These are phyloP conservation scores for Neoscytalidium dimidiatum DNA, from an alignment of 2,329 filamentous ascomycete genomes.

Conservation along the genomic window DNA sequence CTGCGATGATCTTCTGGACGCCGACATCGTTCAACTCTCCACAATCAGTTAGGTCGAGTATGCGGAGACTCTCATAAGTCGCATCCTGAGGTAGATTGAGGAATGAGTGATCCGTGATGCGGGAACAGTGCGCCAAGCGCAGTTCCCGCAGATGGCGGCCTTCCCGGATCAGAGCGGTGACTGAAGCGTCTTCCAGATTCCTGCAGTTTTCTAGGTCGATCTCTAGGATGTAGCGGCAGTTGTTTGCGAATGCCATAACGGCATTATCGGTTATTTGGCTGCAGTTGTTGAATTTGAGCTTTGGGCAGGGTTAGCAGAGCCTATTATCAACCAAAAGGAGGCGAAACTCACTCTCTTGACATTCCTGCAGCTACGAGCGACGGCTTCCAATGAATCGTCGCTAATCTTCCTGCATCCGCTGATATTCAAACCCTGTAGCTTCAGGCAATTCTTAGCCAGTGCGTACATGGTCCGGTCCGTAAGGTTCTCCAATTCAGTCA, in stretches of 20 bases:
- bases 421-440: slow-evolving; percentile 90
- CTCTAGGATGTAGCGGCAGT: slow-evolving; percentile 92
- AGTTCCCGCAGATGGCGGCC: slow-evolving; percentile 87
- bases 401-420: slow-evolving; percentile 82
- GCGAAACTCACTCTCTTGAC: slow-evolving; percentile 74
- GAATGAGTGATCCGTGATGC: slow-evolving; percentile 88
- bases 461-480: slow-evolving; percentile 78
- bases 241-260: slow-evolving; percentile 79
- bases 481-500: slow-evolving; percentile 78
- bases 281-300: slow-evolving; percentile 95
- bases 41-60: slow-evolving; percentile 91
- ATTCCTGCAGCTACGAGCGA: slow-evolving; percentile 81
- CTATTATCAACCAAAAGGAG: not conserved
- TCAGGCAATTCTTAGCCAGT: slow-evolving; percentile 78
- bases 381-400: slow-evolving; percentile 77
- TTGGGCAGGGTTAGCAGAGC: slow-evolving; percentile 23
- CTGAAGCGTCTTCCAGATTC: slow-evolving; percentile 77
- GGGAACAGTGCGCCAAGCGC: slow-evolving; percentile 79
- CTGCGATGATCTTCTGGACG: slow-evolving; percentile 82
- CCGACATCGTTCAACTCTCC: slow-evolving; percentile 80
- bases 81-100: slow-evolving; percentile 69
- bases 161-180: slow-evolving; percentile 77
- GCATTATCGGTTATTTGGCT: slow-evolving; percentile 79
- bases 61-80: slow-evolving; percentile 83
- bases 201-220: slow-evolving; percentile 90